These are phyloP conservation scores for Pneumocystis oryctolagi DNA, from an alignment of 1,139 yeast species.

Conservation along the genomic window DNA sequence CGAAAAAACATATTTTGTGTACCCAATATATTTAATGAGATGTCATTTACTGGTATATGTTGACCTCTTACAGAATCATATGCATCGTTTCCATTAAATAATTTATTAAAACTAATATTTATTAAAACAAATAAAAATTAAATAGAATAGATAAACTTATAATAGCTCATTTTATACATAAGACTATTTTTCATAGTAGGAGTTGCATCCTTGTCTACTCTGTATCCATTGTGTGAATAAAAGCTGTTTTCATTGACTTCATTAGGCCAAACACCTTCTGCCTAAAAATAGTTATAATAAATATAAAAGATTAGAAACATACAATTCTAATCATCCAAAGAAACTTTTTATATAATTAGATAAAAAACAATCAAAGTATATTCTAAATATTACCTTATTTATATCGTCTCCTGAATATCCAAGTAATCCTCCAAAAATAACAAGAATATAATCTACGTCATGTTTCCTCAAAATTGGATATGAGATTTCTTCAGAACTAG, in stretches of 20 bases:
- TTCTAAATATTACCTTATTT: slow-evolving; percentile 32
- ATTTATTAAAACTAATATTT: slow-evolving; percentile 39
- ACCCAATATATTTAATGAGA: slow-evolving; percentile 12
- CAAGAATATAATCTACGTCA: slow-evolving; percentile 87
- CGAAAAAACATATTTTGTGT: not conserved
- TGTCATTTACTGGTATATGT: slow-evolving; percentile 32
- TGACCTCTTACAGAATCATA: slow-evolving; percentile 83
- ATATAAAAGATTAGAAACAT: not conserved
- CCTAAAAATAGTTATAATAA: not conserved
- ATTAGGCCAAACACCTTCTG: slow-evolving; percentile 99
- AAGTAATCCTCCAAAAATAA: slow-evolving; percentile 84
- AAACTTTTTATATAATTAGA: slow-evolving; percentile 33
- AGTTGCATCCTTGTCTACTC: slow-evolving; percentile 69
- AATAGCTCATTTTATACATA: slow-evolving; percentile 90
- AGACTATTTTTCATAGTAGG: slow-evolving; percentile 73
- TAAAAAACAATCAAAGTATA: not conserved
- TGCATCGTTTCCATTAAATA: slow-evolving; percentile 51
- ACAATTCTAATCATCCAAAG: slow-evolving; percentile 95
- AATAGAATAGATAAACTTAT: slow-evolving; percentile 30
- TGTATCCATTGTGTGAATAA: slow-evolving; percentile 83
- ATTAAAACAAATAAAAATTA: not conserved
- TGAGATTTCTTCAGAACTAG: slow-evolving; percentile 73
- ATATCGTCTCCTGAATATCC: slow-evolving; percentile 96
- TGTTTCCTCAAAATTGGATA: slow-evolving; percentile 78
- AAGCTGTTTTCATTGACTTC: slow-evolving; percentile 74